A percentile compares a stretch with the other conserved stretches of the same genome.
Conservation (phyloP, 148 eudicot species). For the Vaccinium myrtillus region DNA sequence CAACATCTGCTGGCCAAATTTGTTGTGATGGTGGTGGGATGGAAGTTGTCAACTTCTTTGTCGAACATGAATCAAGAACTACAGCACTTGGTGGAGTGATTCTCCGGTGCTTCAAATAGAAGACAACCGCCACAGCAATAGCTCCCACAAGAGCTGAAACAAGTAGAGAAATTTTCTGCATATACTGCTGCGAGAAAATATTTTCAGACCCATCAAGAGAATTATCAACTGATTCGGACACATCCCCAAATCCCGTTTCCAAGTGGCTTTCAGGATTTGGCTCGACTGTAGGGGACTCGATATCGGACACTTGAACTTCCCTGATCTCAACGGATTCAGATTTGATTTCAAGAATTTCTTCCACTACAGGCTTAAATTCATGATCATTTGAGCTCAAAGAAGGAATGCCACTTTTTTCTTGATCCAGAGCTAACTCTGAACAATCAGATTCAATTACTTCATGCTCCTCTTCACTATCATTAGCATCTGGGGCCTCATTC, state of each 20-base stretch:
- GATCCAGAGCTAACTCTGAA: slow-evolving; percentile 10
- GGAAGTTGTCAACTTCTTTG: slow-evolving; percentile 13
- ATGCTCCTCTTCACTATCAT: slow-evolving; percentile 6
- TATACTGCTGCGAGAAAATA: not conserved
- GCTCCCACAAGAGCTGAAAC: slow-evolving; percentile 29
- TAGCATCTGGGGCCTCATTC: not conserved
- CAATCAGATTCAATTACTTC: slow-evolving; percentile 12
- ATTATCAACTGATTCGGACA: not conserved
- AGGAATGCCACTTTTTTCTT: slow-evolving; percentile 9
- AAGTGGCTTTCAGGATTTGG: slow-evolving; percentile 9
- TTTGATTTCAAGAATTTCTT: not conserved
- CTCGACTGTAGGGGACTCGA: not conserved
- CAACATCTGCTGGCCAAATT: slow-evolving; percentile 43
- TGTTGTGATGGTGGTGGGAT: slow-evolving; percentile 6
- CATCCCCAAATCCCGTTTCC: slow-evolving; percentile 6
- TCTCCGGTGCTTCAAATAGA: slow-evolving; percentile 26
- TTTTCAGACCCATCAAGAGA: slow-evolving; percentile 10
- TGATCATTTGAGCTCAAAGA: not conserved
- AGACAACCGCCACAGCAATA: slow-evolving; percentile 14
- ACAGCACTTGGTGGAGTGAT: not conserved
- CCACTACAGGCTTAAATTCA: slow-evolving; percentile 12
- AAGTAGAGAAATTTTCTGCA: slow-evolving; percentile 20
- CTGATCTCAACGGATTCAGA: not conserved
- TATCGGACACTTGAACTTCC: slow-evolving; percentile 7
- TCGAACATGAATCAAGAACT: slow-evolving; percentile 15